Conservation (phyloP, 495 filamentous ascomycete species). For the Tetracladium setigerum region DNA sequence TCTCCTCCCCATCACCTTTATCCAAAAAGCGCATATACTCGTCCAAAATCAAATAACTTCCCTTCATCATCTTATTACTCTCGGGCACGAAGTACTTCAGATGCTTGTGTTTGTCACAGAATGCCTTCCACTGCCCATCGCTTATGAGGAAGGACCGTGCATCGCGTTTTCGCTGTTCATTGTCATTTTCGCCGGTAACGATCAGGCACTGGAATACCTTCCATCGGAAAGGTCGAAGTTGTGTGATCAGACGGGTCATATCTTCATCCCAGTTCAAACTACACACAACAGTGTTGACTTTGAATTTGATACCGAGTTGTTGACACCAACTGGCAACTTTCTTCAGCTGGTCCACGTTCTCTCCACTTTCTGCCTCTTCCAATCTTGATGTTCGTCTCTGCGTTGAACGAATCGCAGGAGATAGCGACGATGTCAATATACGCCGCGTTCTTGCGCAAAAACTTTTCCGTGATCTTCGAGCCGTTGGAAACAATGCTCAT, state of each 20-base stretch:
- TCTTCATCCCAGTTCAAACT: conserved; percentile 44
- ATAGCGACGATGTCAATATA: conserved; percentile 48
- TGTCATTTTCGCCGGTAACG: conserved; percentile 48
- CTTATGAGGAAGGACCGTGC: conserved; percentile 38
- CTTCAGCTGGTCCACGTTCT: conserved; percentile 37
- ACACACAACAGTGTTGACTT: conserved; percentile 52
- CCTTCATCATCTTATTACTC: conserved; percentile 45
- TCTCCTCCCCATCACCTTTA: conserved; percentile 31
- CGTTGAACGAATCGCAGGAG: conserved; percentile 49
- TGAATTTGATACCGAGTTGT: conserved; percentile 44
- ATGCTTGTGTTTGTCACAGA: conserved; percentile 40
- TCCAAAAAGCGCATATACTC: conserved; percentile 52
- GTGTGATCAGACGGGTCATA: conserved; percentile 36
- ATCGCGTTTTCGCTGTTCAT: conserved; percentile 32
- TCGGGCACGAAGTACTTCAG: conserved; percentile 40
- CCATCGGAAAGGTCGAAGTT: conserved; percentile 47
- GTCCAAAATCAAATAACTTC: conserved; percentile 44
- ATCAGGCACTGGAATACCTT: conserved; percentile 52
- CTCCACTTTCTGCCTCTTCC: conserved; percentile 37
- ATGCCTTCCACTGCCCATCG: conserved; percentile 37
- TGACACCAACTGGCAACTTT: conserved; percentile 37
- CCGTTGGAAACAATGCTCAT: conserved; percentile 48
- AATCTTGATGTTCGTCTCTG: conserved; percentile 42
- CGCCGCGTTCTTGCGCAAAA: conserved; percentile 31
- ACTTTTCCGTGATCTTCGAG: conserved; percentile 36